A percentile compares a stretch with the other conserved stretches of the same genome.
phyloP scores from a whole-genome alignment of 2,329 filamentous ascomycete species.

The Whalleya microplaca region DNA sequence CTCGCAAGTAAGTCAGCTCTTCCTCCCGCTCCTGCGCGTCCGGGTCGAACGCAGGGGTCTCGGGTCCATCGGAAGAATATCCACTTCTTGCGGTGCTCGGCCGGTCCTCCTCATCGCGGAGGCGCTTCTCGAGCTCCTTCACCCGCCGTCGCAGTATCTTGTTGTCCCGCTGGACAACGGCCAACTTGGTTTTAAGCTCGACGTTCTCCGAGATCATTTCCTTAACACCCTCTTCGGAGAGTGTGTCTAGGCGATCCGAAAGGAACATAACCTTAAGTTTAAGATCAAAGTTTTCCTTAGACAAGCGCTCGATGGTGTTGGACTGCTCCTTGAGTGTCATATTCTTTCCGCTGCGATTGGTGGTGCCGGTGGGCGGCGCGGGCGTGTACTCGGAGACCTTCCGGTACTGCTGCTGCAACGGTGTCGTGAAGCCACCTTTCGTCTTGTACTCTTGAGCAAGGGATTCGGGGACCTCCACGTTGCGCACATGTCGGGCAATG shows the following conservation, averaged over 20 bases:
- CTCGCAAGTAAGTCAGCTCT: constrained; percentile 81
- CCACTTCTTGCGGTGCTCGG: constrained; percentile 63
- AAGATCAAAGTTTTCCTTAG: constrained; percentile 97
- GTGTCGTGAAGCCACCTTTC: constrained; percentile 68
- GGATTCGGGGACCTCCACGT: constrained; percentile 88
- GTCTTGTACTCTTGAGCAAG: constrained; percentile 84
- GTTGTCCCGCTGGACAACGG: constrained; percentile 88
- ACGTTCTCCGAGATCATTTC: constrained; percentile 99
- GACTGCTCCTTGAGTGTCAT: constrained; percentile 97
- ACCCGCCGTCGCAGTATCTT: constrained; percentile 79
- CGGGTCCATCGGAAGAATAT: constrained; percentile 61
- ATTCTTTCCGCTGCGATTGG: constrained; percentile 64
- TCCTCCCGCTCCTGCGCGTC: constrained; percentile 75
- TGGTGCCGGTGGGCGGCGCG: constrained; percentile 46
- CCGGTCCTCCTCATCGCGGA: constrained; percentile 64
- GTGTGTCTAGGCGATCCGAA: constrained; percentile 87
- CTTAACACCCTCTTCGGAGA: constrained; percentile 94
- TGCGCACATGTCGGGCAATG: constrained; percentile 84
- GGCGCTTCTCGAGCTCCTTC: constrained; percentile 82
- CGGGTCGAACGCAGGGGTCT: constrained; percentile 59
- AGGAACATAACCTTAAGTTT: constrained; percentile 98
- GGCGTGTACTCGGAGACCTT: constrained; percentile 59
- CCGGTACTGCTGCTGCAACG: constrained; percentile 40
- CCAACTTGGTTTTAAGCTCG: constrained; percentile 86
- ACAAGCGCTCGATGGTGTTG: constrained; percentile 92